Conservation (phyloP, 352 stramenopile species). For the Ochromonadaceae sp. region DNA sequence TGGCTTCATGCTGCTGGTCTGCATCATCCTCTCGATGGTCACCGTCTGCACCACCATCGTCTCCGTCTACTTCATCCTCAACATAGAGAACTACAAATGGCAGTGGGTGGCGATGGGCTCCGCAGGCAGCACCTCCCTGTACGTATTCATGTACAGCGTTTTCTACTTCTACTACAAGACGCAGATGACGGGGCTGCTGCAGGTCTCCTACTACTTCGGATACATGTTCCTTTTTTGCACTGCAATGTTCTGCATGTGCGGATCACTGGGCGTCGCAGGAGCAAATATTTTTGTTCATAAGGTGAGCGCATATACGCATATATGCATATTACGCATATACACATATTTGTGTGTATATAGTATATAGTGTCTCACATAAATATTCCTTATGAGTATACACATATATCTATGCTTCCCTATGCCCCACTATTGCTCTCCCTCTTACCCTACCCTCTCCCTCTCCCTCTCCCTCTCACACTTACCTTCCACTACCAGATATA, state of each 20-base stretch:
- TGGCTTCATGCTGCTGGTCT: conserved; percentile 94
- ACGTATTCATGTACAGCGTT: conserved; percentile 96
- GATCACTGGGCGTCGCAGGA: conserved; percentile 67
- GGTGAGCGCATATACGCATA: too few relatives aligned
- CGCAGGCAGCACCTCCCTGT: conserved; percentile 74
- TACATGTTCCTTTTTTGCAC: conserved; percentile 91
- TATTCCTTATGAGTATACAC: too few relatives aligned
- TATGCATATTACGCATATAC: too few relatives aligned
- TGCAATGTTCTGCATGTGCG: conserved; percentile 76
- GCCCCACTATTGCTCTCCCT: too few relatives aligned
- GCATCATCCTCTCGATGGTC: conserved; percentile 91
- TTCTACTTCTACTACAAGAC: conserved; percentile 99
- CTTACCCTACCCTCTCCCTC: too few relatives aligned
- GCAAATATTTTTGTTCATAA: conserved; percentile 77
- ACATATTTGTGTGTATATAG: too few relatives aligned
- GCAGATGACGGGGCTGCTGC: conserved; percentile 94
- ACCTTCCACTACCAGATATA: too few relatives aligned
- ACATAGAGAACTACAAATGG: conserved; percentile 98
- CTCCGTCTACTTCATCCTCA: conserved; percentile 94
- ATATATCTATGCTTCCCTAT: too few relatives aligned
- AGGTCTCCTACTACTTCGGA: conserved; percentile 96
- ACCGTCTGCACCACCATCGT: conserved; percentile 96
- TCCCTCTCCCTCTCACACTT: too few relatives aligned
- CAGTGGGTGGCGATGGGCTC: conserved; percentile 93
- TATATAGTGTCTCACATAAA: too few relatives aligned